phyloP scores from a whole-genome alignment of 441 rosid genomes.

The Brassica balearica region DNA sequence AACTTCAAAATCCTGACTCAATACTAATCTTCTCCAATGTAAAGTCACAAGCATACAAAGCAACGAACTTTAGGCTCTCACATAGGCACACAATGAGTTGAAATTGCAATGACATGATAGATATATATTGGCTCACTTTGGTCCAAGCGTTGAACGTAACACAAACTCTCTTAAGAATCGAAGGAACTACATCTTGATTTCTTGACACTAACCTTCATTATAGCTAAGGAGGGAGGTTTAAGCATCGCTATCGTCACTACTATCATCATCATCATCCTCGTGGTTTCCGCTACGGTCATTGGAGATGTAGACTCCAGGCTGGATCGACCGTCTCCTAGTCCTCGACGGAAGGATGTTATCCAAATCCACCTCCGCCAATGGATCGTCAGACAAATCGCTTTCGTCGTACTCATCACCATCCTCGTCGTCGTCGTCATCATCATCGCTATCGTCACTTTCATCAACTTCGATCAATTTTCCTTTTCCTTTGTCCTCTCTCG shows the following conservation, averaged over 20 bases:
- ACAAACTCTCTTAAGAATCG: background rate
- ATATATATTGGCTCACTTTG: slow-evolving; percentile 23
- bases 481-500: slow-evolving; percentile 60
- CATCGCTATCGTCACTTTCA: slow-evolving; percentile 54
- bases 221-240: slow-evolving; percentile 31
- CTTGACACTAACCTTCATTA: slow-evolving; percentile 41
- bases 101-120: slow-evolving; percentile 38
- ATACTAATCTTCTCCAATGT: background rate
- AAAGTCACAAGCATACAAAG: slow-evolving; percentile 6
- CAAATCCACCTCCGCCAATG: slow-evolving; percentile 94
- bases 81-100: slow-evolving; percentile 13
- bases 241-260: slow-evolving; percentile 54
- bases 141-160: background rate
- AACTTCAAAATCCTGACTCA: background rate
- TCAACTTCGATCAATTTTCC: slow-evolving; percentile 54
- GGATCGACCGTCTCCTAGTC: slow-evolving; percentile 62
- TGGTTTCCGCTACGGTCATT: slow-evolving; percentile 33
- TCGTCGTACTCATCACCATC: slow-evolving; percentile 52
- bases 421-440: slow-evolving; percentile 54
- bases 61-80: background rate
- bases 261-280: slow-evolving; percentile 45
- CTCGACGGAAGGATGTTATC: slow-evolving; percentile 85
- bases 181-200: slow-evolving; percentile 17
- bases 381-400: slow-evolving; percentile 85
- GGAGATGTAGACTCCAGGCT: slow-evolving; percentile 64